These are phyloP conservation scores for Malassezia furfur DNA, from an alignment of 1,284 basidiomycete genomes.

Conservation along the genomic window DNA sequence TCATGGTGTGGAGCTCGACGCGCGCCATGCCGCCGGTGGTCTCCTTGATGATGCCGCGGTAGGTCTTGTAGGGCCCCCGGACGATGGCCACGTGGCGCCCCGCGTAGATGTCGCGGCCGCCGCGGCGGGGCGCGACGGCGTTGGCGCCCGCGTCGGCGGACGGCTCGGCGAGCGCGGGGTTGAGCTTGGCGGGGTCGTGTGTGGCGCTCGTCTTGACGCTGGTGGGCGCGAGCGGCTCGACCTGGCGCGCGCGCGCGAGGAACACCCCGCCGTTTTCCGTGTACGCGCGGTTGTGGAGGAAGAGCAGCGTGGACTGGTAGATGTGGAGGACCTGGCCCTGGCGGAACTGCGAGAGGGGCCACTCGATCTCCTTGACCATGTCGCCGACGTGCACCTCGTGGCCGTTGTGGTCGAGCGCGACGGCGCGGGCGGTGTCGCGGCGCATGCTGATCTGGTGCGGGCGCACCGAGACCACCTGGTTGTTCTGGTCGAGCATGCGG, in stretches of 20 bases:
- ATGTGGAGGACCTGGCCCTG: constrained; percentile 89
- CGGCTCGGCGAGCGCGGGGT: constrained; percentile 59
- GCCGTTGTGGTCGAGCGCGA: constrained; percentile 81
- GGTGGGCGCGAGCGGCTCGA: constrained; percentile 61
- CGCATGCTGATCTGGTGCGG: constrained; percentile 83
- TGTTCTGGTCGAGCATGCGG: constrained; percentile 89
- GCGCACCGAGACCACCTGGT: constrained; percentile 69
- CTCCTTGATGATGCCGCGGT: constrained; percentile 86
- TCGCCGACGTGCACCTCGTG: constrained; percentile 68
- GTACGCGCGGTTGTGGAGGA: constrained; percentile 84
- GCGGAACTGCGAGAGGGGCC: constrained; percentile 64
- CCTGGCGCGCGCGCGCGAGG: constrained; percentile 56
- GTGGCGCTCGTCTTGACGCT: constrained; percentile 23
- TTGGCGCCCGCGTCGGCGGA: constrained; percentile 30
- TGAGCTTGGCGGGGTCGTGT: constrained; percentile 87
- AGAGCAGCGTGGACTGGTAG: constrained; percentile 86
- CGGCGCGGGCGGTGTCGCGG: constrained; percentile 70
- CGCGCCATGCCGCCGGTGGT: constrained; percentile 77
- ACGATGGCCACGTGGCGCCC: constrained; percentile 71
- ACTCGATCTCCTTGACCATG: constrained; percentile 84
- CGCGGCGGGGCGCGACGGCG: constrained; percentile 23
- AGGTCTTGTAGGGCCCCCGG: constrained; percentile 82
- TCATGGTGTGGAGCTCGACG: constrained; percentile 82
- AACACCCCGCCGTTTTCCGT: constrained; percentile 88
- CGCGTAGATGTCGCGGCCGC: constrained; percentile 61